Evolutionary conservation across 176 grass and related monocot species (phyloP).

Genomic region (Oryza meridionalis): DNA sequence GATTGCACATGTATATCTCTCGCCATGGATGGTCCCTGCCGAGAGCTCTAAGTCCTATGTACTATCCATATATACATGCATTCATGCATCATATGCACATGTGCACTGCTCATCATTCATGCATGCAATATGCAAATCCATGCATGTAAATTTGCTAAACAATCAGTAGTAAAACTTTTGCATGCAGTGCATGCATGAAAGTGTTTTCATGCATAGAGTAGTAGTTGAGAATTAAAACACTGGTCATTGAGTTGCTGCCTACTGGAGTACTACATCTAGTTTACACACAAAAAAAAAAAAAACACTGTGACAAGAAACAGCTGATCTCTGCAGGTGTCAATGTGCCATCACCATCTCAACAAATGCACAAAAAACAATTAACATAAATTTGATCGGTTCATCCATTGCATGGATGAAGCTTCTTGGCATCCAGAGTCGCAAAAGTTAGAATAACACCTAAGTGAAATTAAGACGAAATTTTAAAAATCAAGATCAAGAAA

Average conservation of each 20-base stretch:
- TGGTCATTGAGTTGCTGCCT: not conserved
- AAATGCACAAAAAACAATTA: not conserved
- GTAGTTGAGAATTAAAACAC: not conserved
- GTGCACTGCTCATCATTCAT: not conserved
- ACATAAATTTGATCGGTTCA: conserved; percentile 2
- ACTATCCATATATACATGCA: conserved; percentile 16
- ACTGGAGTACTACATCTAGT: not conserved
- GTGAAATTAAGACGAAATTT: not conserved
- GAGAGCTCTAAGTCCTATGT: not conserved
- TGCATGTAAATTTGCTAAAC: conserved; percentile 10
- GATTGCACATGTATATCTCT: conserved; percentile 24
- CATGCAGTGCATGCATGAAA: not conserved
- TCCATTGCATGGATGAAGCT: not conserved
- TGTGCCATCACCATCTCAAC: not conserved
- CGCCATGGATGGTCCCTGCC: not conserved
- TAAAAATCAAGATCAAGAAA: conserved; percentile 12
- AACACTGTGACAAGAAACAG: not conserved
- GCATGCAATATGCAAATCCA: conserved; percentile 18
- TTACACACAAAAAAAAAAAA: not conserved
- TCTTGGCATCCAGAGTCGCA: not conserved
- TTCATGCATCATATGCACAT: conserved; percentile 13
- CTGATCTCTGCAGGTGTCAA: not conserved
- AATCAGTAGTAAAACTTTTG: not conserved
- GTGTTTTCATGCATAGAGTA: not conserved
- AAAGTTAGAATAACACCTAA: conserved; percentile 16